phyloP scores from a whole-genome alignment of 2,329 filamentous ascomycete genomes.

The Hypoxylon sp. region DNA sequence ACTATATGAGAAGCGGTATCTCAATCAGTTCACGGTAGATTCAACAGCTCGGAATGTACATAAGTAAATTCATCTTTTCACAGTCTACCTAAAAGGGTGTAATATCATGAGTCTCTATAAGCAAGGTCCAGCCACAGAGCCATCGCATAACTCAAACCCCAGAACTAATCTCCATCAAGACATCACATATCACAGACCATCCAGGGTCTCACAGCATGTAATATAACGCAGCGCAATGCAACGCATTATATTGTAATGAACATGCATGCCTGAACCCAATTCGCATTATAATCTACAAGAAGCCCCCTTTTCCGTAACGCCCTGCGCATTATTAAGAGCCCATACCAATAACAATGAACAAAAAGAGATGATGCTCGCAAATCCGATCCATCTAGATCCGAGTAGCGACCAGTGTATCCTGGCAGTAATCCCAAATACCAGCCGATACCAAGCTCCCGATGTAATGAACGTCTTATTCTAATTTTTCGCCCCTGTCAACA shows the following conservation, averaged over 20 bases:
- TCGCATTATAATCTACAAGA: constrained; percentile 16
- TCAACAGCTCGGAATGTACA: too few species aligned
- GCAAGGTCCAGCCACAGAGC: background rate
- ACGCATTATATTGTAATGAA: constrained; percentile 12
- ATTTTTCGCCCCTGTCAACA: background rate
- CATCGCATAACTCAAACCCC: background rate
- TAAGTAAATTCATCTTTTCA: too few species aligned
- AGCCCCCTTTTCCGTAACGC: constrained; percentile 30
- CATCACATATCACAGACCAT: constrained; percentile 3
- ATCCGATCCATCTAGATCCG: background rate
- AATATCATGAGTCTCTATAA: background rate
- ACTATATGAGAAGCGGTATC: background rate
- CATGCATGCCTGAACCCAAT: constrained; percentile 21
- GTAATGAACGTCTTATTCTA: constrained; percentile 21
- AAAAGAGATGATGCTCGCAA: constrained; percentile 16
- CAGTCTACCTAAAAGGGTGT: background rate
- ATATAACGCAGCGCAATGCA: background rate
- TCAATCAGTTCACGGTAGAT: background rate
- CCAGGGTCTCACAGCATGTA: background rate
- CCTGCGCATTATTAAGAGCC: constrained; percentile 23
- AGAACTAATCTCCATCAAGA: background rate
- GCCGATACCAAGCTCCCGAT: constrained; percentile 16
- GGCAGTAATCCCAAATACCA: constrained; percentile 1
- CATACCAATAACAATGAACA: background rate
- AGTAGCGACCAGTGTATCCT: background rate